Conservation (phyloP, 495 filamentous ascomycete genomes). For the Jackrogersella minutella region DNA sequence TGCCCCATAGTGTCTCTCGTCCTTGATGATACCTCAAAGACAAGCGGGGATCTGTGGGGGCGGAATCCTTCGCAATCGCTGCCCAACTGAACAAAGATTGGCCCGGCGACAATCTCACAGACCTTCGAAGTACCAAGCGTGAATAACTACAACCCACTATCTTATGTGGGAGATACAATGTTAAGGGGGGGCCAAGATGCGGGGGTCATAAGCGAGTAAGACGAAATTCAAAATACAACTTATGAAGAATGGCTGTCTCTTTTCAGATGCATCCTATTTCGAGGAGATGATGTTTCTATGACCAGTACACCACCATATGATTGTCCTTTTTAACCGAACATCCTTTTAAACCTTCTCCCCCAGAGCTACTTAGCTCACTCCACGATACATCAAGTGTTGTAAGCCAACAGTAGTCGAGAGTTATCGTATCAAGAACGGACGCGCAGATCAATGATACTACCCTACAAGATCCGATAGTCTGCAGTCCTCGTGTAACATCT, state of each 20-base stretch:
- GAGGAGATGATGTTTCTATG: conserved; percentile 4
- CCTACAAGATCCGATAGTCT: conserved; percentile 35
- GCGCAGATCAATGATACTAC: conserved; percentile 29
- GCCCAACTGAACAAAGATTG: conserved; percentile 35
- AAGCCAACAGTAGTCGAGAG: conserved; percentile 16
- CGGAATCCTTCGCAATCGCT: conserved; percentile 42
- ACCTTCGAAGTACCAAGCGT: conserved; percentile 11
- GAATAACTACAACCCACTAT: conserved; percentile 18
- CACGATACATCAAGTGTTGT: conserved; percentile 13
- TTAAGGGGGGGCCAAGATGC: conserved; percentile 27
- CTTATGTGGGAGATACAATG: conserved; percentile 18
- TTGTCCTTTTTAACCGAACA: conserved; percentile 12
- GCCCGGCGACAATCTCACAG: conserved; percentile 10
- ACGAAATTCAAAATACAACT: conserved; percentile 19
- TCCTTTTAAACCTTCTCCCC: background rate
- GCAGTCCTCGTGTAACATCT: conserved; percentile 36
- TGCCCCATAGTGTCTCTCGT: conserved; percentile 17
- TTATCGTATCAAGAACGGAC: conserved; percentile 13
- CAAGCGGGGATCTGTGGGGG: conserved; percentile 43
- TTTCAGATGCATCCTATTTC: conserved; percentile 2
- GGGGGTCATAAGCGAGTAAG: conserved; percentile 35
- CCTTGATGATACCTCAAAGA: conserved; percentile 22
- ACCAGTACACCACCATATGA: background rate
- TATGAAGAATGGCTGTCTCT: background rate
- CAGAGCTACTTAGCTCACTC: background rate